These are phyloP conservation scores for Phytopythium helicoides DNA, from an alignment of 352 stramenopile species.

Conservation along the genomic window DNA sequence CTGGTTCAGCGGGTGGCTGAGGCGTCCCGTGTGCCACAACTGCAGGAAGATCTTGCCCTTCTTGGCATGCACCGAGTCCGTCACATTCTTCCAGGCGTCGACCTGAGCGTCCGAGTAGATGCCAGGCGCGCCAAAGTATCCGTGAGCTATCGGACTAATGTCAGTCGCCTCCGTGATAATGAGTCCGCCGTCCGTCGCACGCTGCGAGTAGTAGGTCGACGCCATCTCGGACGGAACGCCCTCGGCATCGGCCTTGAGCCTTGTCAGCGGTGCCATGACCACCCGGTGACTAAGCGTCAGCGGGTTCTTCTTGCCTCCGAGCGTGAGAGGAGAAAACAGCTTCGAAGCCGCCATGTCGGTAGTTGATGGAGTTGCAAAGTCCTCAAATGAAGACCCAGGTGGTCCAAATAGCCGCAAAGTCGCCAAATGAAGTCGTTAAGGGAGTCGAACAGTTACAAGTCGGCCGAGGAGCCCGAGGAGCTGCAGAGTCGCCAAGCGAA, in stretches of 20 bases:
- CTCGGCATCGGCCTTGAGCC: conserved; percentile 24
- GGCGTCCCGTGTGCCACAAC: conserved; percentile 27
- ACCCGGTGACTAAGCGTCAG: conserved; percentile 52
- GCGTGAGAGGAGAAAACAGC: conserved; percentile 26
- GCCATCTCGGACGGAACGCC: conserved; percentile 35
- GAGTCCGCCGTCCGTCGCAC: conserved; percentile 37
- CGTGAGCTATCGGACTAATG: conserved; percentile 30
- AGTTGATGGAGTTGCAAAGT: too few species aligned
- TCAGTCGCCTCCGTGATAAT: conserved; percentile 54
- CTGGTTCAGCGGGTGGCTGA: conserved; percentile 33
- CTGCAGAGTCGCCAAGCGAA: too few species aligned
- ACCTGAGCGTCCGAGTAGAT: conserved; percentile 50
- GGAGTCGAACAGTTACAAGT: not conserved
- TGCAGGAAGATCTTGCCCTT: conserved; percentile 29
- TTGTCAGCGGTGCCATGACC: conserved; percentile 58
- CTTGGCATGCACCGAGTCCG: conserved; percentile 59
- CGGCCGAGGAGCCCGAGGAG: too few species aligned
- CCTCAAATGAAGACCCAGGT: too few species aligned
- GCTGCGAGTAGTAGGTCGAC: conserved; percentile 37
- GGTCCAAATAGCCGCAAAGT: too few species aligned
- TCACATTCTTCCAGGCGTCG: conserved; percentile 47
- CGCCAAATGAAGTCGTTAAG: too few species aligned
- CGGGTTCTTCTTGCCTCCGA: conserved; percentile 31
- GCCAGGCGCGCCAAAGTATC: conserved; percentile 34
- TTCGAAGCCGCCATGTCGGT: too few species aligned